Evolutionary conservation across 768 basidiomycete genomes (phyloP), one percentile per base, ranked within the genome.

Genomic region (Podaxis pistillaris): DNA sequence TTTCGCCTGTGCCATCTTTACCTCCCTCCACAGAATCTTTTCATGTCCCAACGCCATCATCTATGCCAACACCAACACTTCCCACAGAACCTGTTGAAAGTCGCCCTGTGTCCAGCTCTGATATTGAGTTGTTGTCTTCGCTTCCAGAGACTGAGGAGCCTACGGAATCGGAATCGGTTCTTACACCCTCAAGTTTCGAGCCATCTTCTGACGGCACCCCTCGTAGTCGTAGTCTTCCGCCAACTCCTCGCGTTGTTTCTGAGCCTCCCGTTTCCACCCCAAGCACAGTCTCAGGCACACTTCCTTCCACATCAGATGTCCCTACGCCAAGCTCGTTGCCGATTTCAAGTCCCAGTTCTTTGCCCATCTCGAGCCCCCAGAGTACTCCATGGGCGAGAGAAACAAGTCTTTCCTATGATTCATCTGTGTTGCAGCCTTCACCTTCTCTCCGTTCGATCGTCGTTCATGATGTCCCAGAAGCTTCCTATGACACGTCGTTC

Each of bases 401-500:
- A 67, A 88, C 86, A 0, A 86, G 90, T 58, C 69, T 79, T 9
- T 88, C 91, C 0, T 93, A 89, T 64, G 91, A 93, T 22, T 92
- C 92, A 0, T 89, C 90, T 0, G 75, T 89, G n/a, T 76, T 94
- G 24, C 78, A 76, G 4, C 86, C 91, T 0, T 91, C 92, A 1
- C 89, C 88, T 17, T 87, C 88, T 22, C 76, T 84, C 3, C 72
- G 72, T 24, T 83, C 82, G 3, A 61, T 83, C 22, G 79, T 77
- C 26, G 70, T 91, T 49, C 84, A 82, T 1, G 90, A 93, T 49
- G 82, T 79, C 3, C 74, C 68, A 8, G 91, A 93, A 65, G 75
- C 68, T 0, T 91, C 90, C 0, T 88, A 86, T 62, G 91, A 93
- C 62, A 90, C 90, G 0, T 91, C 91, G 0, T 79, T 89, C 70